phyloP scores from a whole-genome alignment of 164 flowering plant genomes.

The Vitis cinerea region DNA sequence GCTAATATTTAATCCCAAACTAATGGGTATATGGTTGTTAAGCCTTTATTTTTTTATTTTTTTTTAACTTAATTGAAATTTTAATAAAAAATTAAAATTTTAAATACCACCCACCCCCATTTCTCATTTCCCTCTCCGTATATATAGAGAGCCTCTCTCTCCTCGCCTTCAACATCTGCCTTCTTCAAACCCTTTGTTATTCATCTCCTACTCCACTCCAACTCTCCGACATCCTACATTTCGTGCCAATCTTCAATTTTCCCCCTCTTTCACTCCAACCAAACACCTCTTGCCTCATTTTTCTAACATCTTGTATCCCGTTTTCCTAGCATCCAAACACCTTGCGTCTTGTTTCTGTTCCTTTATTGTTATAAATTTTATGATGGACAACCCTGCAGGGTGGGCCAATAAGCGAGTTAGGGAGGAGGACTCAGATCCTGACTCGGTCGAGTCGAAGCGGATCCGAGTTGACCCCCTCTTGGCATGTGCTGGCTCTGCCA shows the following conservation, averaged over 20 bases:
- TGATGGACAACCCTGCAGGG: conserved; percentile 5
- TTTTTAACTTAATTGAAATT: too few relatives aligned
- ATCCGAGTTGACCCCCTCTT: neutral
- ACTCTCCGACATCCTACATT: too few relatives aligned
- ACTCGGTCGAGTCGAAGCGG: neutral
- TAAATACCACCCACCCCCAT: neutral
- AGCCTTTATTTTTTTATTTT: too few relatives aligned
- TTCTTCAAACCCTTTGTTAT: too few relatives aligned
- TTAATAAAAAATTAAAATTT: too few relatives aligned
- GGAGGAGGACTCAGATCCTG: conserved; percentile 2
- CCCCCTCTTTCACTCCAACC: conserved; percentile 7
- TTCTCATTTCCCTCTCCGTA: neutral
- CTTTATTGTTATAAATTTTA: neutral
- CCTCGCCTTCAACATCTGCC: neutral
- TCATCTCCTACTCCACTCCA: too few relatives aligned
- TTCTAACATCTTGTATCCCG: too few relatives aligned
- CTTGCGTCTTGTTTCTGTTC: neutral
- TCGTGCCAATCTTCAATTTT: neutral
- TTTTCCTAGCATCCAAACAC: conserved; percentile 2
- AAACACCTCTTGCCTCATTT: too few relatives aligned
- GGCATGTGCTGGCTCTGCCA: too few relatives aligned
- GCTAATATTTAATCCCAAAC: too few relatives aligned
- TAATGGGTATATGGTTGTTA: too few relatives aligned
- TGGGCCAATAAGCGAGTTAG: conserved; percentile 15
- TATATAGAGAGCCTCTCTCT: conserved; percentile 5